These are phyloP conservation scores for Blastocystis sp. DNA, from an alignment of 352 stramenopile species.

Conservation along the genomic window DNA sequence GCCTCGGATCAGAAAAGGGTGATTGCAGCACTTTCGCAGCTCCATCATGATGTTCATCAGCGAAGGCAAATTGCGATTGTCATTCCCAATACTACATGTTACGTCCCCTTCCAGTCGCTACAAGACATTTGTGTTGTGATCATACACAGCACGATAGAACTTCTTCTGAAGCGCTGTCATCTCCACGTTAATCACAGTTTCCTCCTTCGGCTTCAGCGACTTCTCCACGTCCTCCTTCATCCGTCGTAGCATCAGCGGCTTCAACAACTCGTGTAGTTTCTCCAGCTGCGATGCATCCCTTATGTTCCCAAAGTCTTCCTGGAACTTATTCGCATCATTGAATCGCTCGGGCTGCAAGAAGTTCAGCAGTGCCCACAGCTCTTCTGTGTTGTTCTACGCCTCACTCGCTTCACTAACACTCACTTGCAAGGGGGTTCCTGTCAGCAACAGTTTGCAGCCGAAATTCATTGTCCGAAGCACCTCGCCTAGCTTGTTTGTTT, in stretches of 20 bases:
- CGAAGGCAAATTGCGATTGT: constrained; percentile 71
- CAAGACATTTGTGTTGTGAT: constrained; percentile 96
- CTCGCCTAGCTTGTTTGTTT: constrained; percentile 86
- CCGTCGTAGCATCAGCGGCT: constrained; percentile 86
- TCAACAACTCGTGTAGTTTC: constrained; percentile 84
- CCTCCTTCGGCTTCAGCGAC: constrained; percentile 89
- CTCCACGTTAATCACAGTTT: constrained; percentile 89
- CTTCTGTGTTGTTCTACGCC: constrained; percentile 83
- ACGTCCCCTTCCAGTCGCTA: constrained; percentile 65
- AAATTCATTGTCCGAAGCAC: constrained; percentile 75
- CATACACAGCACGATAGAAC: constrained; percentile 97
- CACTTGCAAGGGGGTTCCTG: constrained; percentile 85
- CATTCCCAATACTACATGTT: constrained; percentile 62
- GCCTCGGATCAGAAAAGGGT: constrained; percentile 93
- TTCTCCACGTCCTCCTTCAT: constrained; percentile 95
- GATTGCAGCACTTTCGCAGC: constrained; percentile 98
- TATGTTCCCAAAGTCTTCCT: constrained; percentile 83
- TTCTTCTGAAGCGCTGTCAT: constrained; percentile 96
- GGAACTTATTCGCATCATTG: constrained; percentile 77
- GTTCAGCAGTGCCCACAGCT: constrained; percentile 92
- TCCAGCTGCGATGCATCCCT: constrained; percentile 84
- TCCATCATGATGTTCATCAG: constrained; percentile 99
- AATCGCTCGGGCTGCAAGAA: constrained; percentile 89
- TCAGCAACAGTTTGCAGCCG: constrained; percentile 80
- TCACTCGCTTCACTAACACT: background rate